phyloP scores from a whole-genome alignment of 805 yeast genomes.

The Cyberlindnera euphorbiae region DNA sequence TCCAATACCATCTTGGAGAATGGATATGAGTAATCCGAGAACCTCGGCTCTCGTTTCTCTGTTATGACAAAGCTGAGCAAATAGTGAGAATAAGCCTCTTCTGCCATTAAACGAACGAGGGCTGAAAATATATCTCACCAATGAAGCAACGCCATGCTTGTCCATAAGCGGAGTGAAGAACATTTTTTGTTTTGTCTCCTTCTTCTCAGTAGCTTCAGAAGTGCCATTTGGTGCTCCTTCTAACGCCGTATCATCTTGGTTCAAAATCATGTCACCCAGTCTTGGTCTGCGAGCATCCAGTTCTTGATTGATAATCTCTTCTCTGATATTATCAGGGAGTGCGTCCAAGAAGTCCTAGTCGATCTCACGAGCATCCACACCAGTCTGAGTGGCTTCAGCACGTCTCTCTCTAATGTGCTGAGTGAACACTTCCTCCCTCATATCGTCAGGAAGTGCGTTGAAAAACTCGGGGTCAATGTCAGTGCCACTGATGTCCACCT shows the following conservation, averaged over 20 bases:
- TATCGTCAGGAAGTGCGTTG: slow-evolving; percentile 85
- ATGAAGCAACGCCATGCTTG: slow-evolving; percentile 65
- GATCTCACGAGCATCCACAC: slow-evolving; percentile 53
- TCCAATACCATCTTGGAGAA: slow-evolving; percentile 70
- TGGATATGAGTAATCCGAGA: slow-evolving; percentile 58
- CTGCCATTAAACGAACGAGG: slow-evolving; percentile 64
- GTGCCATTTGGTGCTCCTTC: slow-evolving; percentile 3
- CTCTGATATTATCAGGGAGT: slow-evolving; percentile 61
- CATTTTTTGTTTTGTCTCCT: slow-evolving; percentile 33
- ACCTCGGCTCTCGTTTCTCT: slow-evolving; percentile 77
- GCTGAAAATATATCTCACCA: slow-evolving; percentile 65
- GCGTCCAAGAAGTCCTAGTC: slow-evolving; percentile 80
- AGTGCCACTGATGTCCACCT: slow-evolving; percentile 82
- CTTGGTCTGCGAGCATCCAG: slow-evolving; percentile 25
- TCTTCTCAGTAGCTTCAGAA: slow-evolving; percentile 16
- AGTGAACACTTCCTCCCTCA: slow-evolving; percentile 87
- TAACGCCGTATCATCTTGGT: background rate
- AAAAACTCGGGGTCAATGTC: slow-evolving; percentile 90
- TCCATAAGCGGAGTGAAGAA: slow-evolving; percentile 69
- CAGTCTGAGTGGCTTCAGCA: slow-evolving; percentile 43
- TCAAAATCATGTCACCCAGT: slow-evolving; percentile 31
- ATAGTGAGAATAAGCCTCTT: slow-evolving; percentile 58
- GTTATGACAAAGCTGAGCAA: slow-evolving; percentile 64
- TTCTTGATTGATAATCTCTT: slow-evolving; percentile 58
- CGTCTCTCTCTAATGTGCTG: slow-evolving; percentile 78